phyloP scores from a whole-genome alignment of 768 basidiomycete species.

The Rubroboletus pulcherrimus region DNA sequence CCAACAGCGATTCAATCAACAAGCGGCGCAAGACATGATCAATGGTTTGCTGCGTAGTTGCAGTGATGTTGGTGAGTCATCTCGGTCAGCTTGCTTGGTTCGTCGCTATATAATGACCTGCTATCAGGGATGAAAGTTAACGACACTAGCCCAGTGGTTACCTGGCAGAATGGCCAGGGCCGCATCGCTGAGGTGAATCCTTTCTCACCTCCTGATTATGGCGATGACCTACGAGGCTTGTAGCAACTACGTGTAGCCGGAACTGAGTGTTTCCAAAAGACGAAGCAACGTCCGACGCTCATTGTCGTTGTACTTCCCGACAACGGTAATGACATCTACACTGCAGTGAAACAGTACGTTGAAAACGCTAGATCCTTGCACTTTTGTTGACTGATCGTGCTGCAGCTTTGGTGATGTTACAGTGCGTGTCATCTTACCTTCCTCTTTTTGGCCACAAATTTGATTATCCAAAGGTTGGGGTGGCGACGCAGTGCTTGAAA shows the following conservation, averaged over 20 bases:
- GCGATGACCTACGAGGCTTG: background rate
- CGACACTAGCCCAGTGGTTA: constrained; percentile 41
- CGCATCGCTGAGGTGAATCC: constrained; percentile 42
- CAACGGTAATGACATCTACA: constrained; percentile 72
- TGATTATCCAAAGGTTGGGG: constrained; percentile 48
- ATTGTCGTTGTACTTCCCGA: constrained; percentile 72
- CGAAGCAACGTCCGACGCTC: constrained; percentile 46
- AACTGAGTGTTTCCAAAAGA: constrained; percentile 38
- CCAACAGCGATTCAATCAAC: constrained; percentile 48
- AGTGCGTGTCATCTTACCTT: constrained; percentile 29
- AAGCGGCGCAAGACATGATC: constrained; percentile 53
- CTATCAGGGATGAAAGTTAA: constrained; percentile 55
- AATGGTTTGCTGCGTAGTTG: constrained; percentile 47
- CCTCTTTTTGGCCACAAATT: background rate
- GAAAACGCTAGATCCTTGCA: background rate
- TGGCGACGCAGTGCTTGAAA: constrained; percentile 79
- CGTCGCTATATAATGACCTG: background rate
- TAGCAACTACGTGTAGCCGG: constrained; percentile 55
- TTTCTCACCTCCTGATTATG: background rate
- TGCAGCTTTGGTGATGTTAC: constrained; percentile 68
- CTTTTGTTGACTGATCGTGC: constrained; percentile 1
- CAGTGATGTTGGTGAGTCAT: constrained; percentile 54
- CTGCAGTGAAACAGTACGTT: constrained; percentile 72
- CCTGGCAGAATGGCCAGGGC: constrained; percentile 58
- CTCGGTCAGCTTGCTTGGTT: background rate